Evolutionary conservation across 2,329 filamentous ascomycete species (phyloP).

Genomic region (Talaromyces atroroseus): DNA sequence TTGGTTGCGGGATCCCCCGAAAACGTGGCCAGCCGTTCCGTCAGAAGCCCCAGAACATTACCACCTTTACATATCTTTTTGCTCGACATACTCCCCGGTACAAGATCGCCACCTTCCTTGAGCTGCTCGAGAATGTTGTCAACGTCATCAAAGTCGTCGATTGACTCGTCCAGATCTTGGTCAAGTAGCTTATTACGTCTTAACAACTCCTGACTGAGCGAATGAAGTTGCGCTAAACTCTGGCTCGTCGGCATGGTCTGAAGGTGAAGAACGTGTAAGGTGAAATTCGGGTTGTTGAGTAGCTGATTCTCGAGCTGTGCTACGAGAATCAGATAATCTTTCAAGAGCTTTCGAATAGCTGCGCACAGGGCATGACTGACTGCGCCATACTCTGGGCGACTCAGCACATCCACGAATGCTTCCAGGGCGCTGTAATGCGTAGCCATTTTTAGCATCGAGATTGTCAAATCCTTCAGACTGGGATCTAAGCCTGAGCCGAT

Average conservation of each 20-base stretch:
- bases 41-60: constrained; percentile 82
- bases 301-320: constrained; percentile 92
- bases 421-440: constrained; percentile 89
- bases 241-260: constrained; percentile 86
- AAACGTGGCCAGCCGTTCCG: constrained; percentile 77
- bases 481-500: constrained; percentile 81
- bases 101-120: constrained; percentile 76
- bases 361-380: constrained; percentile 96
- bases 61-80: constrained; percentile 98
- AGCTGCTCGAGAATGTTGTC: constrained; percentile 91
- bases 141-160: constrained; percentile 74
- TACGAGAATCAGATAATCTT: constrained; percentile 89
- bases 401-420: constrained; percentile 90
- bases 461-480: constrained; percentile 79
- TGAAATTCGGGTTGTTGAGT: constrained; percentile 81
- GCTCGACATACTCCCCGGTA: constrained; percentile 69
- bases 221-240: constrained; percentile 86
- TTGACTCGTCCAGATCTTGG: constrained; percentile 61
- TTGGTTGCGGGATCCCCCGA: constrained; percentile 88
- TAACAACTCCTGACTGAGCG: constrained; percentile 77
- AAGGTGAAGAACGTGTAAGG: constrained; percentile 85
- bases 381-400: constrained; percentile 83
- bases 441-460: constrained; percentile 87
- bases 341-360: constrained; percentile 83
- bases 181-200: constrained; percentile 84